Evolutionary conservation across 768 basidiomycete genomes (phyloP).

Genomic region (Hygrocybe punicea): DNA sequence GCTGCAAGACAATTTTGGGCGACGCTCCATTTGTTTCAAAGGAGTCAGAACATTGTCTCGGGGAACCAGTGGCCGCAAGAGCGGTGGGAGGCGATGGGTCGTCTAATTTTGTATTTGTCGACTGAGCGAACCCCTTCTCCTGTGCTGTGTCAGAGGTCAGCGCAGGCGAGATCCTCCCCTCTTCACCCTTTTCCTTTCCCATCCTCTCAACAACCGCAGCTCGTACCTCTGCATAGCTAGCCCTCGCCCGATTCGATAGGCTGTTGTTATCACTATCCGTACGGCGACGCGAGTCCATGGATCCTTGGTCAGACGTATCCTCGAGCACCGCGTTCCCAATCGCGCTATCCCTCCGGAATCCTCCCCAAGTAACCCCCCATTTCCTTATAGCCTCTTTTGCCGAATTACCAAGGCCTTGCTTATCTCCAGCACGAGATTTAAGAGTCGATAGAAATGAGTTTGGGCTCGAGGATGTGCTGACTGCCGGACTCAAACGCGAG

Average conservation of each 20-base stretch:
- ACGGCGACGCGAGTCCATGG: constrained; percentile 36
- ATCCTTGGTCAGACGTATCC: constrained; percentile 43
- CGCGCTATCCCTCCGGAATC: constrained; percentile 51
- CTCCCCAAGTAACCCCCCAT: constrained; percentile 83
- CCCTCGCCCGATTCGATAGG: constrained; percentile 41
- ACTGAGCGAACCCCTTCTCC: background rate
- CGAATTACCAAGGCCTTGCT: constrained; percentile 78
- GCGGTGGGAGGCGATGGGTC: background rate
- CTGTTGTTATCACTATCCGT: constrained; percentile 28
- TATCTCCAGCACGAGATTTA: constrained; percentile 75
- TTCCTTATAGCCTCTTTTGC: constrained; percentile 90
- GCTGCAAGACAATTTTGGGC: constrained; percentile 32
- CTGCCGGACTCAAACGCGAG: constrained; percentile 11
- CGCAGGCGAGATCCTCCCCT: constrained; percentile 11
- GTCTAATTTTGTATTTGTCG: background rate
- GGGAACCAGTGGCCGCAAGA: background rate
- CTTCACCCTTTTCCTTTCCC: constrained; percentile 40
- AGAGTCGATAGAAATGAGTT: constrained; percentile 74
- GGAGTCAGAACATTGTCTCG: background rate
- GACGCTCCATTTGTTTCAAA: constrained; percentile 10
- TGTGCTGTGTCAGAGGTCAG: constrained; percentile 15
- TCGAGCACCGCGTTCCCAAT: constrained; percentile 33
- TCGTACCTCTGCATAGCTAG: constrained; percentile 70
- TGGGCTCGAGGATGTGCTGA: constrained; percentile 42
- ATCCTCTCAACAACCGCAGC: constrained; percentile 71